Evolutionary conservation across 2,329 filamentous ascomycete genomes (phyloP), one percentile per base, ranked within the genome.

Genomic region (Leptographium wingfieldii): DNA sequence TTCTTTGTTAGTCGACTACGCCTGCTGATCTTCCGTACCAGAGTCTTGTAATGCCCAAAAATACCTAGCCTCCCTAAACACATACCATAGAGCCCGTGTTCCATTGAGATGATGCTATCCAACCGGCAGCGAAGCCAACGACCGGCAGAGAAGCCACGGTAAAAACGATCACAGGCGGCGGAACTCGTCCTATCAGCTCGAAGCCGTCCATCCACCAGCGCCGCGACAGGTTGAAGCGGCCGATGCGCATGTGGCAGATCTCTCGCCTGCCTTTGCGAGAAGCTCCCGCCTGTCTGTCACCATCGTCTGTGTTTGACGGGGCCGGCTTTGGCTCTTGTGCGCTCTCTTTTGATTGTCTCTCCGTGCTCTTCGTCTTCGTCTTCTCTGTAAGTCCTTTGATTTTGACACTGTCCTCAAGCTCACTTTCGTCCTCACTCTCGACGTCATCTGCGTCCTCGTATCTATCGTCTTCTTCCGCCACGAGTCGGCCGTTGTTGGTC

Each of bases 141-240:
- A 64, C 49, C 12, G 61, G 63, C 56, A 63, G 55, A 9, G 55
- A 54, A 12, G 61, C 16, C 12, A 54, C 57, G 10, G 56, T 25
- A 27, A 59, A 59, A n/a, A 57, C 55, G 19, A 61, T 35, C 16
- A 64, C 31, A 4, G 57, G 62, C 25, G 63, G 62, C 29, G 62
- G 62, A 3, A 64, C 46, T 2, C 40, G 52, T 43, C 46, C 54
- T 16, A 63, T 43, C 51, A 58, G 27, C 55, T 62, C 60, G 56
- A 58, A 61, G 48, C 60, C 61, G n/a, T 60, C 56, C 60, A 64
- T 60, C 62, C 62, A 64, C 63, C 63, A 64, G 55, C 60, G 60
- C 4, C 63, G 62, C n/a, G 55, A 51, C 3, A 64, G 55, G 43
- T 63, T 62, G 57, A 63, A 59, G 3, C 58, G 58, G n/a, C 57